Conservation (phyloP, 306 rosid species). For the Hippophae rhamnoides region DNA sequence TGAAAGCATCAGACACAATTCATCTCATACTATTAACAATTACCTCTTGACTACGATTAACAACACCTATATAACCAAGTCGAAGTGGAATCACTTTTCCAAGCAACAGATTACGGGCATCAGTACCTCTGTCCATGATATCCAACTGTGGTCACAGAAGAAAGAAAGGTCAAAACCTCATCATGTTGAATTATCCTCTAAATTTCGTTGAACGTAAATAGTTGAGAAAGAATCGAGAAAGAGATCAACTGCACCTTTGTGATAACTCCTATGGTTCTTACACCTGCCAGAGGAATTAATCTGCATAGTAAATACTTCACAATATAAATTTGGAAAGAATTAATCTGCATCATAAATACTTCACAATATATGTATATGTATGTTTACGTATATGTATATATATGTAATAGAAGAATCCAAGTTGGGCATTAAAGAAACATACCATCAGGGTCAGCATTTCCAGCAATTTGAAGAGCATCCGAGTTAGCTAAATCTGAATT, state of each 20-base stretch:
- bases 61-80: conserved; percentile 95
- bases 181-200: conserved; percentile 17
- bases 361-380: too few relatives aligned
- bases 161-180: conserved; percentile 14
- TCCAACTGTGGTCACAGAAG: conserved; percentile 51
- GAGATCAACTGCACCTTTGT: conserved; percentile 59
- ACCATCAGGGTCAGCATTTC: conserved; percentile 99
- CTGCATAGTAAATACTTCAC: conserved; percentile 1
- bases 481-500: conserved; percentile 98
- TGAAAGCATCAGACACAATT: not conserved
- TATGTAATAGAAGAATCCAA: too few relatives aligned
- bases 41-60: conserved; percentile 99
- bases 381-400: too few relatives aligned
- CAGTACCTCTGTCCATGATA: conserved; percentile 99
- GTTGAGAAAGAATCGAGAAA: not conserved
- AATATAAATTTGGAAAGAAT: conserved; percentile 4
- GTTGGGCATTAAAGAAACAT: conserved; percentile 9
- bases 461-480: conserved; percentile 99
- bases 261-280: conserved; percentile 88
- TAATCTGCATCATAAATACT: too few relatives aligned
- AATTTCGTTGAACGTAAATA: not conserved
- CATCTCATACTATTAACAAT: not conserved
- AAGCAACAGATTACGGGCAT: conserved; percentile 85
- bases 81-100: conserved; percentile 96
- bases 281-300: conserved; percentile 48